These are phyloP conservation scores for Clonostachys solani DNA, from an alignment of 2,329 filamentous ascomycete species.

Conservation along the genomic window DNA sequence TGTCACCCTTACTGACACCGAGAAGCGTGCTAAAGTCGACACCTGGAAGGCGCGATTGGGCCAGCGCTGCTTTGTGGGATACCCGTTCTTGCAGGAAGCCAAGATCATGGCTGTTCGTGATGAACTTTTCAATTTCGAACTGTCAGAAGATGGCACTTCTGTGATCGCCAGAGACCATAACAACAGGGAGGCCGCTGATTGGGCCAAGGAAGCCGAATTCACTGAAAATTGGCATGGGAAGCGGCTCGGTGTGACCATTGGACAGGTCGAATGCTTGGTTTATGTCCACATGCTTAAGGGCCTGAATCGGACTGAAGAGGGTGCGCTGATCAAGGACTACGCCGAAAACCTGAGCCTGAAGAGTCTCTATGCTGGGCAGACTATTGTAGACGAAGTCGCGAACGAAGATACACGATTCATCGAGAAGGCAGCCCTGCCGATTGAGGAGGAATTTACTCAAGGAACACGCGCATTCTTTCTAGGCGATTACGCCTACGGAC, in stretches of 20 bases:
- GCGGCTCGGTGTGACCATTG: constrained; percentile 82
- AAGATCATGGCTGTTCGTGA: constrained; percentile 87
- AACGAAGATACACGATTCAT: constrained; percentile 93
- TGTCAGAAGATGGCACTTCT: constrained; percentile 61
- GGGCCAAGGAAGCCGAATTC: constrained; percentile 75
- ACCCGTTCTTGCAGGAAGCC: constrained; percentile 92
- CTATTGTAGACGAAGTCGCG: constrained; percentile 82
- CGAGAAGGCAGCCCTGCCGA: constrained; percentile 79
- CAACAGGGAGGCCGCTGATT: constrained; percentile 74
- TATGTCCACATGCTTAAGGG: constrained; percentile 94
- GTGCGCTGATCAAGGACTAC: constrained; percentile 90
- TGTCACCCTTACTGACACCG: constrained; percentile 74
- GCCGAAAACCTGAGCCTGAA: constrained; percentile 80
- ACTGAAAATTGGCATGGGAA: constrained; percentile 90
- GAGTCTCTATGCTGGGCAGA: constrained; percentile 85
- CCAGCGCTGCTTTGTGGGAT: constrained; percentile 84
- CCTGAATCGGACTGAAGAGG: constrained; percentile 83
- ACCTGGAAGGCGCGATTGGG: constrained; percentile 77
- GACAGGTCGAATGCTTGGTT: constrained; percentile 81
- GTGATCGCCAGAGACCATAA: constrained; percentile 67
- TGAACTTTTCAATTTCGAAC: constrained; percentile 83
- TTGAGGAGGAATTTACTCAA: constrained; percentile 86
- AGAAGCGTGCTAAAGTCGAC: constrained; percentile 64
- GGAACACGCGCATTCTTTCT: constrained; percentile 87
- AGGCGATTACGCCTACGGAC: constrained; percentile 87